Evolutionary conservation across 352 stramenopile species (phyloP).

Genomic region (Pythium brachiatum): DNA sequence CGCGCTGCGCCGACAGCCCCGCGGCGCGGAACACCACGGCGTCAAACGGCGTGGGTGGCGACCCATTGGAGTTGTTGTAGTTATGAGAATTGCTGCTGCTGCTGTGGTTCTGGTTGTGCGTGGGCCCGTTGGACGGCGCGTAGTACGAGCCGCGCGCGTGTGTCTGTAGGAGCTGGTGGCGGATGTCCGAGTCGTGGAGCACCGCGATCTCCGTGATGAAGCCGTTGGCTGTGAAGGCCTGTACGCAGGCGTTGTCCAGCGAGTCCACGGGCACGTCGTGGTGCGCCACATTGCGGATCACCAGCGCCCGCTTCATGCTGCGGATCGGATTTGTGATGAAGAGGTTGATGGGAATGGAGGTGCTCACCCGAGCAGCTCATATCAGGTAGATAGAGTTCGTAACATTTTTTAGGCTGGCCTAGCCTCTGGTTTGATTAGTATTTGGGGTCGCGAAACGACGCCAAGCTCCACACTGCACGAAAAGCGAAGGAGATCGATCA

Average conservation of each 20-base stretch:
- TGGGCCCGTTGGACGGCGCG: conserved; percentile 15
- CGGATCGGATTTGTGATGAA: background rate
- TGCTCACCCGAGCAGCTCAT: background rate
- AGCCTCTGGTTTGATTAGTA: background rate
- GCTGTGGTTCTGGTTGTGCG: background rate
- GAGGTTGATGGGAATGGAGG: background rate
- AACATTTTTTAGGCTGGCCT: conserved; percentile 1
- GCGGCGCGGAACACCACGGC: conserved; percentile 63
- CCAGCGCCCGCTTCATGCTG: conserved; percentile 69
- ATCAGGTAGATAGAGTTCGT: background rate
- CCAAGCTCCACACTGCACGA: background rate
- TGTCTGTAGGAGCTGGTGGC: conserved; percentile 54
- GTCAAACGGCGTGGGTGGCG: conserved; percentile 43
- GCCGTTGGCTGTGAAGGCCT: conserved; percentile 59
- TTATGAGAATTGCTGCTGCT: conserved; percentile 8
- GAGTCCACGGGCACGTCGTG: conserved; percentile 70
- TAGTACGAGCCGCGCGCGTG: conserved; percentile 24
- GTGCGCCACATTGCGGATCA: conserved; percentile 75
- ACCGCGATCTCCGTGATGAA: conserved; percentile 75
- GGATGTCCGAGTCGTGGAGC: conserved; percentile 52
- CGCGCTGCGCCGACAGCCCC: conserved; percentile 43
- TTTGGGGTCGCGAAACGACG: conserved; percentile 14
- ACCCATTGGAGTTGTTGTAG: background rate
- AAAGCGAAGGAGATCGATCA: background rate
- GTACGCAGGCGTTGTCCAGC: conserved; percentile 75